Base-by-base conservation (phyloP, 148 eudicot genomes). In the Mesembryanthemum crystallinum region DNA sequence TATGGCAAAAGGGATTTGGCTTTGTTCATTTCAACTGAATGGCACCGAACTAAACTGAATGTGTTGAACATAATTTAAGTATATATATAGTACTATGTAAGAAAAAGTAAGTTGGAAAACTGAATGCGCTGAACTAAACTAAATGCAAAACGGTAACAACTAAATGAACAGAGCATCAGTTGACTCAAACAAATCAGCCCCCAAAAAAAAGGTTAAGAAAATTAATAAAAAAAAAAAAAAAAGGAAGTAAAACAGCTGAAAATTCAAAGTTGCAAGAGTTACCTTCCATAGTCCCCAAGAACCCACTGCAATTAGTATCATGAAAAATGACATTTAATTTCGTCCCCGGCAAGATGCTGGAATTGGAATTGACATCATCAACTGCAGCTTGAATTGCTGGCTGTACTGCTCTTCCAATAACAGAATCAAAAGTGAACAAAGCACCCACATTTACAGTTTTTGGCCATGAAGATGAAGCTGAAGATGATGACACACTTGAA, bases 291-390 rank as follows among this genome's bases (percentile, higher is more conserved):
- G 89, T 87, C 80, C 96, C 98, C 65, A 91, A 57, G 78, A 93
- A 89, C 20, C 89, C 93, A 35, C 93, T 93, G 88, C 96, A 93
- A 76, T 90, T 86, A 0, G 98, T 90, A 61, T 93, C 92, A 43
- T 77, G 83, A 64, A 83, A 57, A 55, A 85, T 78, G 73, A 92
- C 81, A 71, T 89, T 89, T 72, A 90, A 37, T 7, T 59, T 82
- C 9, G 87, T 90, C 25, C 87, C 89, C 0, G 51, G 42, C 35
- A 92, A 87, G 73, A 92, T 75, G 66, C 67, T 87, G 7, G 89
- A 82, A 76, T 89, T 80, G 7, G 84, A 77, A 80, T 91, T 91
- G 63, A 91, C 87, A 81, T 89, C 97, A 73, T 80, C 88, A 67
- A 88, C 45, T 7, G 97, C 94, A 39, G 92, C 93, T 32, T 59